A percentile compares a stretch with the other conserved stretches of the same genome.
Evolutionary conservation across 306 rosid species (phyloP).

Genomic region (Prunus mume): DNA sequence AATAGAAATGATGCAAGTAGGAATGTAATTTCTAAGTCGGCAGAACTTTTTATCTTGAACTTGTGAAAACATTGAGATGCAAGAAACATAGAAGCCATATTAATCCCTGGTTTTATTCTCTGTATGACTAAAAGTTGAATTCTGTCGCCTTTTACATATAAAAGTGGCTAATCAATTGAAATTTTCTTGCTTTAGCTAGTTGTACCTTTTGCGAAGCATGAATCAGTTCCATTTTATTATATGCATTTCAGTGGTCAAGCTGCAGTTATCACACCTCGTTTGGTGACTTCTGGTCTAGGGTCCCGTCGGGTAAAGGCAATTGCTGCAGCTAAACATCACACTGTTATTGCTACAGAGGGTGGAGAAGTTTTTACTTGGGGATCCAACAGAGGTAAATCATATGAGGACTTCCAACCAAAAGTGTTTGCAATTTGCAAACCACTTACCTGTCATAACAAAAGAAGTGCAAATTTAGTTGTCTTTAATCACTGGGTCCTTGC

Average conservation of each 20-base stretch:
- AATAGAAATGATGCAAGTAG: not conserved
- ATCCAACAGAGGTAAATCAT: conserved; percentile 90
- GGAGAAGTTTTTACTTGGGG: conserved; percentile 99
- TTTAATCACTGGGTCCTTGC: not conserved
- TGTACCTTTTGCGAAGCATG: conserved; percentile 14
- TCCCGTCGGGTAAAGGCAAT: conserved; percentile 74
- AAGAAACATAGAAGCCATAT: not conserved
- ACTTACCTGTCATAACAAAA: not conserved
- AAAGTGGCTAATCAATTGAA: not conserved
- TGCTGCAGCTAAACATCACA: conserved; percentile 99
- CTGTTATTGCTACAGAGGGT: conserved; percentile 79
- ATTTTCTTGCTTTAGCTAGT: not conserved
- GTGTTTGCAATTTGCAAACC: not conserved
- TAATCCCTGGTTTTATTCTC: not conserved
- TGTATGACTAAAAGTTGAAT: not conserved
- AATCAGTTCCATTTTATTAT: conserved; percentile 32
- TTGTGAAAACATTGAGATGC: not conserved
- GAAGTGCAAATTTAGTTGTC: not conserved
- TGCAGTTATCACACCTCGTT: conserved; percentile 98
- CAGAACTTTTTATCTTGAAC: conserved; percentile 3
- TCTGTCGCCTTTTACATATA: no score
- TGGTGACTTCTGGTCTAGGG: conserved; percentile 86
- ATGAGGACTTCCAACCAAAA: not conserved
- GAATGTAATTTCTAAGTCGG: not conserved
- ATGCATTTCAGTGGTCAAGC: conserved; percentile 89